Conservation (phyloP, 495 filamentous ascomycete species). For the Gamarada debralockiae region DNA sequence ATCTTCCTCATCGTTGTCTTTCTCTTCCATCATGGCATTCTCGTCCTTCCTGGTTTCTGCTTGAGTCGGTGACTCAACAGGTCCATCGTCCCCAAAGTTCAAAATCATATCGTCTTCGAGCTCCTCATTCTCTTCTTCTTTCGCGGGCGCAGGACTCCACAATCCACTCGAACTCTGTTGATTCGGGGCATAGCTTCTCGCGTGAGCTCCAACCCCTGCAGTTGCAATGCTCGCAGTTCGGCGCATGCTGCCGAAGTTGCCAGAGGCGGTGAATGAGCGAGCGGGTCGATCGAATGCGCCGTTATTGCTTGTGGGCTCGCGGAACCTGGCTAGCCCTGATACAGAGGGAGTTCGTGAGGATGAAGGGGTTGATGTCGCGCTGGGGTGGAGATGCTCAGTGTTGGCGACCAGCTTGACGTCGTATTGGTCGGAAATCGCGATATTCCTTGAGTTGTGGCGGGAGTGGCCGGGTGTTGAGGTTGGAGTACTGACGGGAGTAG, state of each 20-base stretch:
- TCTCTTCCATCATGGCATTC: slow-evolving; percentile 2
- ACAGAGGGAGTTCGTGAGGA: slow-evolving; percentile 21
- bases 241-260: slow-evolving; percentile 23
- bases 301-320: slow-evolving; percentile 8
- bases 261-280: slow-evolving; percentile 11
- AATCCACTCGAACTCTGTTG: slow-evolving; percentile 26
- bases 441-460: slow-evolving; percentile 35
- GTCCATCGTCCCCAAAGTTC: slow-evolving; percentile 32
- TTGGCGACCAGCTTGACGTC: slow-evolving; percentile 73
- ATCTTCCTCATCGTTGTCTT: slow-evolving; percentile 18
- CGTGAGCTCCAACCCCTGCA: background rate
- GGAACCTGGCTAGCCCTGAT: slow-evolving; percentile 19
- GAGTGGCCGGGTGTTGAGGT: slow-evolving; percentile 21
- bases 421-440: slow-evolving; percentile 56
- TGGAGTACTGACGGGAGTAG: slow-evolving; percentile 25
- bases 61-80: background rate
- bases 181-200: slow-evolving; percentile 14
- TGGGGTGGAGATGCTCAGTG: slow-evolving; percentile 73
- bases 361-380: slow-evolving; percentile 27
- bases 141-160: slow-evolving; percentile 30
- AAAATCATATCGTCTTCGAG: slow-evolving; percentile 41
- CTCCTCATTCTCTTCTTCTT: slow-evolving; percentile 30
- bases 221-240: slow-evolving; percentile 21
- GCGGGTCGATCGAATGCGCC: slow-evolving; percentile 21
- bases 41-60: background rate